Evolutionary conservation across 306 rosid species (phyloP), one percentile per base, ranked within the genome.

Genomic region (Datisca glomerata): DNA sequence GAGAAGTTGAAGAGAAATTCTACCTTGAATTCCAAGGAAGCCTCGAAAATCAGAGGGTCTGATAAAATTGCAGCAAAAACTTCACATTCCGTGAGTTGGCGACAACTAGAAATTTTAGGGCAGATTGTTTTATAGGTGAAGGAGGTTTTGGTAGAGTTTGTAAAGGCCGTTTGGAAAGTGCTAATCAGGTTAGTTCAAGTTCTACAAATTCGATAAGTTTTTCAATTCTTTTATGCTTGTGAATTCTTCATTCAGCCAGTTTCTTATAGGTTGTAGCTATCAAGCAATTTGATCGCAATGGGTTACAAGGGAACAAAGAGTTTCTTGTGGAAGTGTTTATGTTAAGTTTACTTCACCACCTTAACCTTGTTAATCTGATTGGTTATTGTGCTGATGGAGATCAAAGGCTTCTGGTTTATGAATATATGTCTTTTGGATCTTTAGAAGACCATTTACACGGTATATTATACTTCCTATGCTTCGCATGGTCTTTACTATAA

Each of bases 71-170:
- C 86, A 36, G 94, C 96, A 22, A 80, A 82, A 64, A 82, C 66
- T 87, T 82, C 65, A 45, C 79, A 37, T 87, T 76, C 66, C 93
- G 93, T 34, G 96, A 87, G 54, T 55, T 87, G 81, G 94, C 89
- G 10, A 56, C 63, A 13, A 82, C 96, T 55, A 79, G 71, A 67
- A 82, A 87, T 48, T 87, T 87, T 46, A 71, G 74, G 60, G 60
- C 78, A 10, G 94, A 82, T 27, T 79, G 93, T 50, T 86, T 76
- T 41, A 37, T 87, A 71, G 94, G 96, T 1, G 93, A 79, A 59
- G 96, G 96, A 18, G 93, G 94, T 41, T 87, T 87, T 49, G 96
- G 96, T 40, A 73, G 80, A 63, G 94, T 79, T 21, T 87, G 74
- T 52, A 82, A 76, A 63, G 96, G 96, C 45, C 84, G 55, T 63